Percentiles rank a stretch among this genome's conserved stretches.
phyloP scores from a whole-genome alignment of 768 basidiomycete genomes.

The Tylopilus subfusipes region DNA sequence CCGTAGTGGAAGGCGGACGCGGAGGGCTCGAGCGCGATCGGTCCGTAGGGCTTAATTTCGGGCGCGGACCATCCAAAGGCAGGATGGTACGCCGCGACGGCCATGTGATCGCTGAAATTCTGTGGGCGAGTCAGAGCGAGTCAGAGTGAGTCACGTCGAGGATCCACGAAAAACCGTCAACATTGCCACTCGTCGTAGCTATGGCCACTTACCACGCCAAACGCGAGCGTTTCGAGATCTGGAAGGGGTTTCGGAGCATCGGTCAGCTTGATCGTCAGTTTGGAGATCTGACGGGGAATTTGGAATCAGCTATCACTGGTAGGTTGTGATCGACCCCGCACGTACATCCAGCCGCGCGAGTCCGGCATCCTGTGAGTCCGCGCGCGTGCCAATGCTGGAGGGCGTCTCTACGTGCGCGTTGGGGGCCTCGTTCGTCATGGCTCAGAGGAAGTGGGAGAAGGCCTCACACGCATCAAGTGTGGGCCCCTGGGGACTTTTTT shows the following conservation, averaged over 20 bases:
- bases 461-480: too few relatives aligned
- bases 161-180: too few relatives aligned
- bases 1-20: conserved; percentile 60
- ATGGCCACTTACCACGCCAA: conserved; percentile 47
- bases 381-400: too few relatives aligned
- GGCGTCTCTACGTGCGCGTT: too few relatives aligned
- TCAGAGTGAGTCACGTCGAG: background rate
- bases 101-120: conserved; percentile 65
- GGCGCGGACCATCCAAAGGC: conserved; percentile 65
- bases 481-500: too few relatives aligned
- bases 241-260: conserved; percentile 51
- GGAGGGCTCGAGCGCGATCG: conserved; percentile 55
- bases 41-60: conserved; percentile 68
- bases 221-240: conserved; percentile 43
- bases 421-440: too few relatives aligned
- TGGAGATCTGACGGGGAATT: conserved; percentile 25
- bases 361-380: too few relatives aligned
- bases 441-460: too few relatives aligned
- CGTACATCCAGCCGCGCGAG: conserved; percentile 14
- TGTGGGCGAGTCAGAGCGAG: background rate
- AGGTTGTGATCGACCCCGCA: conserved; percentile 40
- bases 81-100: conserved; percentile 60
- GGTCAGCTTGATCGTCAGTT: conserved; percentile 46
- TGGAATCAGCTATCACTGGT: too few relatives aligned
- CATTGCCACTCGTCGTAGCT: too few relatives aligned